phyloP scores from a whole-genome alignment of 2,329 filamentous ascomycete genomes.

The Fusarium brachygibbosum region DNA sequence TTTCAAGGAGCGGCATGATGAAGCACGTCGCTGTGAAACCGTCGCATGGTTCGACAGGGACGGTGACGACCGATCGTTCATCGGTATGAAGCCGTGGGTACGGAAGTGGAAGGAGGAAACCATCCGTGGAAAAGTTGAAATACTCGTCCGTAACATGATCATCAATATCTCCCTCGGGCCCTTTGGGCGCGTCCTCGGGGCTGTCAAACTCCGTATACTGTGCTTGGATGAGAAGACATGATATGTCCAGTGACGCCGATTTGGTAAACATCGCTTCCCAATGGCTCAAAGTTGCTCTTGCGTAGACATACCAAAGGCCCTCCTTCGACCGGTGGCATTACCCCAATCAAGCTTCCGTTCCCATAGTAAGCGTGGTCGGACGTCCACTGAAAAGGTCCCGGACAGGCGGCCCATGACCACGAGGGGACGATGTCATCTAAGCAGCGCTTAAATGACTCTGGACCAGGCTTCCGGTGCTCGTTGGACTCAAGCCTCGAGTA shows the following conservation, averaged over 20 bases:
- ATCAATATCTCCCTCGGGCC: background rate
- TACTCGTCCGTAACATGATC: accelerated
- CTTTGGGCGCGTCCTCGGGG: background rate
- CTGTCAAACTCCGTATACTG: too few relatives aligned
- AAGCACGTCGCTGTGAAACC: background rate
- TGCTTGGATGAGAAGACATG: background rate
- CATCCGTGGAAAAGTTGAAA: background rate
- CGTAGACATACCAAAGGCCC: background rate
- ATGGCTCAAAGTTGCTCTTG: background rate
- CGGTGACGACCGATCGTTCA: background rate
- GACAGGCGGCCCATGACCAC: constrained; percentile 2
- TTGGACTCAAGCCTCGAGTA: background rate
- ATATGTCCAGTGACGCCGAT: background rate
- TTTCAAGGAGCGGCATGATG: background rate
- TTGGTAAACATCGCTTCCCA: background rate
- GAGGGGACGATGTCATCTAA: background rate
- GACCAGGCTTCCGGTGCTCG: too few relatives aligned
- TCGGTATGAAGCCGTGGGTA: too few relatives aligned
- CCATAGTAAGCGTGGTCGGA: background rate
- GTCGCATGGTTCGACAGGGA: background rate
- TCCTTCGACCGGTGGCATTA: background rate
- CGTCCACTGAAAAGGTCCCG: background rate
- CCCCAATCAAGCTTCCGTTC: background rate
- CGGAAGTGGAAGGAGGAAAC: background rate
- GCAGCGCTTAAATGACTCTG: background rate